Base-by-base conservation (phyloP, 345 rosid genomes). In the Pugionium dolabratum region DNA sequence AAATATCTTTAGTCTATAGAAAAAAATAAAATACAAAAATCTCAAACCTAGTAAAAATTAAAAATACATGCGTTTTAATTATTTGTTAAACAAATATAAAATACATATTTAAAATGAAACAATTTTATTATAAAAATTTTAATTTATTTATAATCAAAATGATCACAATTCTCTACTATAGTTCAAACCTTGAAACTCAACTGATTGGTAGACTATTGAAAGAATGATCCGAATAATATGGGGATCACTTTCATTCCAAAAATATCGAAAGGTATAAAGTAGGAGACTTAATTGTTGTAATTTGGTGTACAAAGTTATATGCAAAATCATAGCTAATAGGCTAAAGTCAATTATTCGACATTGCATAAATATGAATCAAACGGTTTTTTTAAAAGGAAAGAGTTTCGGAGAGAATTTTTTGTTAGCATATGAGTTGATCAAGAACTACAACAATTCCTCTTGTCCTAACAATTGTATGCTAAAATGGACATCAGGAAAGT, bases 1-100 rank as follows among this genome's bases (percentile, higher is more conserved):
- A 61, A 61, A 52, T 52, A 61, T 70, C 61, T 50, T 33, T 8
- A 3, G 9, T 41, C 6, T 26, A 26, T 18, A 44, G 28, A 44
- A 36, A 44, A n/a, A 5, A 44, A 5, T 2, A 18, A 18, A 18
- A 18, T 18, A 18, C 18, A 18, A 18, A 18, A 18, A 18, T 18
- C 18, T 18, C 18, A 18, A 18, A 18, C 0, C 0, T 18, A 18
- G 18, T 18, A 18, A 18, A 18, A 18, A 18, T 18, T 18, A 18
- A 18, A 18, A 18, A 18, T 18, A 18, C 18, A 18, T 18, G 18
- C 18, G 18, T 18, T 18, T 18, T 18, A 18, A 18, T 18, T 18
- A 18, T 18, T 18, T 18, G 18, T 18, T 18, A 18, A 18, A 18
- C 18, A 18, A 18, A 18, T 18, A 18, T 18, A 18, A 18, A 18